Evolutionary conservation across 768 basidiomycete genomes (phyloP).

Genomic region (Tephrocybe sp.): DNA sequence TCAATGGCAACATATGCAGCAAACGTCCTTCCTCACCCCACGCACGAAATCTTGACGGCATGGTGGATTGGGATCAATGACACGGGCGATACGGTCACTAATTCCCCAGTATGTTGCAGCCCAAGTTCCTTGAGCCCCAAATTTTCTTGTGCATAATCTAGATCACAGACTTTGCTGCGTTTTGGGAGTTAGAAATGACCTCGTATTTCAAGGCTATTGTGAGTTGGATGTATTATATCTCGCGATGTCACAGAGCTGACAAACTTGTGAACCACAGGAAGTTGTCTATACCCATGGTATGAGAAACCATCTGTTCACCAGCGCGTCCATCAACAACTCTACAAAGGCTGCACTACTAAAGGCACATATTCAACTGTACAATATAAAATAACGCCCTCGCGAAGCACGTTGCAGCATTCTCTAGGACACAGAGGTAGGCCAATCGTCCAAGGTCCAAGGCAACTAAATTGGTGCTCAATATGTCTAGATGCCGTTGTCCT

Average conservation of each 20-base stretch:
- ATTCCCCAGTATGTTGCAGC: conserved; percentile 29
- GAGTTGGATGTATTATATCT: conserved; percentile 16
- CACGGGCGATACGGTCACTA: conserved; percentile 48
- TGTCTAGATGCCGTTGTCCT: conserved; percentile 36
- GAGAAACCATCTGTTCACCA: conserved; percentile 50
- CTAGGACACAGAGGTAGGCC: conserved; percentile 32
- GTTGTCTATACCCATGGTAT: conserved; percentile 40
- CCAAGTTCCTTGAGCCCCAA: background rate
- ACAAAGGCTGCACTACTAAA: conserved; percentile 36
- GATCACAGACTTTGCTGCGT: conserved; percentile 48
- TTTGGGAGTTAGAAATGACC: conserved; percentile 50
- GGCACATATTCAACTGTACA: conserved; percentile 40
- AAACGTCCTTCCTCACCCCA: conserved; percentile 42
- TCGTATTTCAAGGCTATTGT: conserved; percentile 53
- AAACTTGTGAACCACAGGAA: conserved; percentile 32
- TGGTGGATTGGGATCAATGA: conserved; percentile 68
- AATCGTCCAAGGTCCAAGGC: background rate
- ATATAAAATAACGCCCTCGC: conserved; percentile 46
- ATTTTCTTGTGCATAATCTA: conserved; percentile 14
- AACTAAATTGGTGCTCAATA: background rate
- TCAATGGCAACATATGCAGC: conserved; percentile 47
- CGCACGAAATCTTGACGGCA: conserved; percentile 41
- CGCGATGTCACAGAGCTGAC: background rate
- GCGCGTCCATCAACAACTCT: conserved; percentile 33
- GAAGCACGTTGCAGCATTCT: conserved; percentile 33